Conservation (phyloP, 345 rosid species). For the Acer yangbiense region DNA sequence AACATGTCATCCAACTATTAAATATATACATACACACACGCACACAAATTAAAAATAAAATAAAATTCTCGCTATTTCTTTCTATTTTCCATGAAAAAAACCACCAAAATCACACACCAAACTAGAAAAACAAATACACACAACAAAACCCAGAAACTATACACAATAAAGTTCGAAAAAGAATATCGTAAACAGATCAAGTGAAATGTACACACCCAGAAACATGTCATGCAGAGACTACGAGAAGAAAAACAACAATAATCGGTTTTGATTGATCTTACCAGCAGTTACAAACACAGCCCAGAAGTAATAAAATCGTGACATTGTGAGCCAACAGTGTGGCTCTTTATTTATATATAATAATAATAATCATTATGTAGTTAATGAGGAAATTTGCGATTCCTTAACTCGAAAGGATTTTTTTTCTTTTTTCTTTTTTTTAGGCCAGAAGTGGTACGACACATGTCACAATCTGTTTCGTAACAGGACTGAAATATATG, state of each 20-base stretch:
- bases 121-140: background rate
- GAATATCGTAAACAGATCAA: slow-evolving; percentile 7
- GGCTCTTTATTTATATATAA: background rate
- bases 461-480: background rate
- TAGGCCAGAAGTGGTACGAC: background rate
- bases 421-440: background rate
- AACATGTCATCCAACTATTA: background rate
- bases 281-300: slow-evolving; percentile 9
- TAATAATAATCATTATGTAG: background rate
- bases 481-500: background rate
- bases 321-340: background rate
- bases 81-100: background rate
- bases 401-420: background rate
- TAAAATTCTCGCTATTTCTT: background rate
- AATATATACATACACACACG: background rate
- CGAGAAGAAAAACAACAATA: background rate
- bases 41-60: too few species aligned
- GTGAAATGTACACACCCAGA: background rate
- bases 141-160: slow-evolving; percentile 17
- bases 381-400: background rate
- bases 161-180: background rate
- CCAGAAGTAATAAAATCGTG: background rate
- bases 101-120: background rate
- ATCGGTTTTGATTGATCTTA: slow-evolving; percentile 13
- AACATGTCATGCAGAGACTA: background rate